Evolutionary conservation across 306 rosid species (phyloP).

Genomic region (Quercus engelmannii): DNA sequence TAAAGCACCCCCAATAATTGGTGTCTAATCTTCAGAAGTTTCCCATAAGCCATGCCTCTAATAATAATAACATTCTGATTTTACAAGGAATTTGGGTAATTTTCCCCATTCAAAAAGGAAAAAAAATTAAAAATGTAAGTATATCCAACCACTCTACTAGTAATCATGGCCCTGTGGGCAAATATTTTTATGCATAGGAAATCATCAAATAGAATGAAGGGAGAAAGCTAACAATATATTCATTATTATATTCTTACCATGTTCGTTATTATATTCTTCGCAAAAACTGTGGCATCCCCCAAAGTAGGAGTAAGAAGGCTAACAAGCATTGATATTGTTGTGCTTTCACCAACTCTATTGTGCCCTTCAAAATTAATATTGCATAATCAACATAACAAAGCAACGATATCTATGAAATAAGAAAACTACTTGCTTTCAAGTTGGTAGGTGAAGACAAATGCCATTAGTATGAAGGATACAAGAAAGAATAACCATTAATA

Average conservation of each 20-base stretch:
- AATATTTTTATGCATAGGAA: too few relatives aligned
- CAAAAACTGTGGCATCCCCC: constrained; percentile 90
- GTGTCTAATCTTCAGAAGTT: too few relatives aligned
- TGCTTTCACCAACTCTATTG: constrained; percentile 94
- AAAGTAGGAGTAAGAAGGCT: constrained; percentile 88
- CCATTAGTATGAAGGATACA: neutral
- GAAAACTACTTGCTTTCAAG: neutral
- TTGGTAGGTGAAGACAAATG: neutral
- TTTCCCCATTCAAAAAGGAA: too few relatives aligned
- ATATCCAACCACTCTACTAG: too few relatives aligned
- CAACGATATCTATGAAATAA: neutral
- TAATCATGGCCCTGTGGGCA: too few relatives aligned
- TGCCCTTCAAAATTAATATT: constrained; percentile 56
- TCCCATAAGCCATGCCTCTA: too few relatives aligned
- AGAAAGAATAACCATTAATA: neutral
- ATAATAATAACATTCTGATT: too few relatives aligned
- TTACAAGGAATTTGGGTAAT: too few relatives aligned
- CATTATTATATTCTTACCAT: constrained; percentile 38
- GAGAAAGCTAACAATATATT: too few relatives aligned
- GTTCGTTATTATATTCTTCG: constrained; percentile 66
- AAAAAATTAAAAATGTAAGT: too few relatives aligned
- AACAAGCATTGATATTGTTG: constrained; percentile 94
- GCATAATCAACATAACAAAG: neutral
- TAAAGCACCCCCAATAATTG: too few relatives aligned
- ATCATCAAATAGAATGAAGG: too few relatives aligned